Percentiles rank a stretch among this genome's conserved stretches.
Evolutionary conservation across 768 basidiomycete genomes (phyloP).

Genomic region (Russula griseocarnosa): DNA sequence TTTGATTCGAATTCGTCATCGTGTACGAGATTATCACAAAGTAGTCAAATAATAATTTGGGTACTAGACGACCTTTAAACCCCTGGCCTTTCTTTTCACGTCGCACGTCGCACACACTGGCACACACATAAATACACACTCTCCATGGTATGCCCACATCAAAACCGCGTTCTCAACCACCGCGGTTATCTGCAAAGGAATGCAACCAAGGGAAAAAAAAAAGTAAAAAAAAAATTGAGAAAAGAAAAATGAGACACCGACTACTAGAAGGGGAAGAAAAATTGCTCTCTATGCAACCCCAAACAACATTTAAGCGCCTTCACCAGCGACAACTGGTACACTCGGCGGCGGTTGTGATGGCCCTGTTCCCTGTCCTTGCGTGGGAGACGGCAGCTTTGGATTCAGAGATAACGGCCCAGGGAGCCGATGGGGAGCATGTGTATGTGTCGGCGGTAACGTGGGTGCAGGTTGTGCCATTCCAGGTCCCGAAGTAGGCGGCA

Average conservation of each 20-base stretch:
- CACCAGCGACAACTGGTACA: constrained; percentile 19
- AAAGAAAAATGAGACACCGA: not conserved
- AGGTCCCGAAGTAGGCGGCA: not conserved
- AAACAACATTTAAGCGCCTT: constrained; percentile 8
- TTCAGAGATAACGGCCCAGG: constrained; percentile 10
- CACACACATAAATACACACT: not conserved
- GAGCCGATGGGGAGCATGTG: constrained; percentile 16
- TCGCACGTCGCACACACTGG: too few species aligned
- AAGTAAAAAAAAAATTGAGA: not conserved
- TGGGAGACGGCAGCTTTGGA: not conserved
- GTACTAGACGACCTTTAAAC: not conserved
- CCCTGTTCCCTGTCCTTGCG: not conserved
- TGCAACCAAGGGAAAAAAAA: not conserved
- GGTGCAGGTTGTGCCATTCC: not conserved
- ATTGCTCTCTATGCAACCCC: not conserved
- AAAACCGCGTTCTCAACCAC: not conserved
- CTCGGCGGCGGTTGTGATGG: constrained; percentile 12
- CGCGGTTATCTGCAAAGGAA: not conserved
- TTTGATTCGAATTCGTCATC: not conserved
- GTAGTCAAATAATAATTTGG: not conserved
- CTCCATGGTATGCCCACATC: not conserved
- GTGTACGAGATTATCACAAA: constrained; percentile 1
- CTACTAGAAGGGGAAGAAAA: not conserved
- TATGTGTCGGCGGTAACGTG: not conserved
- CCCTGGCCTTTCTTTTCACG: not conserved